phyloP scores from a whole-genome alignment of 2,329 filamentous ascomycete species.

The Lasiodiplodia theobromae region DNA sequence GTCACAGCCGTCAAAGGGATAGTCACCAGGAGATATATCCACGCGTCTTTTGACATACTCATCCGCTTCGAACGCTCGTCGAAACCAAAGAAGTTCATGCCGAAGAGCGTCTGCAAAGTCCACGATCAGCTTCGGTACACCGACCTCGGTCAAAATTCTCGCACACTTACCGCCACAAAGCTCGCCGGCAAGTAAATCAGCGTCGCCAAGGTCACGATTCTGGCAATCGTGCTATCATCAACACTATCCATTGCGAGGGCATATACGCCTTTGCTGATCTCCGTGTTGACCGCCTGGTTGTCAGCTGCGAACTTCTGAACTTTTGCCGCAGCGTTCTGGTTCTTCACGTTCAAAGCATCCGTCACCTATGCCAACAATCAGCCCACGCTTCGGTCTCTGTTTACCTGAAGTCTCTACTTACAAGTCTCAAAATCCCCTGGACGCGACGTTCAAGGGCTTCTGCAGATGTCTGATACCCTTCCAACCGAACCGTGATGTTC shows the following conservation, averaged over 20 bases:
- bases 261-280: slow-evolving; percentile 24
- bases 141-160: neutral
- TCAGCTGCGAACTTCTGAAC: neutral
- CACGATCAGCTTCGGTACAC: neutral
- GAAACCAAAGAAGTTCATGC: slow-evolving; percentile 26
- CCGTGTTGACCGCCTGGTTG: slow-evolving; percentile 14
- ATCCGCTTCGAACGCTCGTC: neutral
- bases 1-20: slow-evolving; percentile 21
- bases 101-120: slow-evolving; percentile 12
- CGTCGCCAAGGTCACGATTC: slow-evolving; percentile 18
- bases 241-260: slow-evolving; percentile 11
- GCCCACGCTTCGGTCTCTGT: neutral
- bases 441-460: neutral
- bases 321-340: slow-evolving; percentile 14
- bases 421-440: slow-evolving; percentile 10
- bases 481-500: neutral
- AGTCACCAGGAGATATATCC: slow-evolving; percentile 14
- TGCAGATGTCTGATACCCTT: slow-evolving; percentile 5
- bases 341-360: slow-evolving; percentile 18
- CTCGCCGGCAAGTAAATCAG: slow-evolving; percentile 20
- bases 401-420: neutral
- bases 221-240: slow-evolving; percentile 13
- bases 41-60: slow-evolving; percentile 1
- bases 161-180: slow-evolving; percentile 19
- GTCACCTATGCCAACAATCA: neutral